Evolutionary conservation across 2,329 filamentous ascomycete species (phyloP).

Genomic region (Botrytis tulipae): DNA sequence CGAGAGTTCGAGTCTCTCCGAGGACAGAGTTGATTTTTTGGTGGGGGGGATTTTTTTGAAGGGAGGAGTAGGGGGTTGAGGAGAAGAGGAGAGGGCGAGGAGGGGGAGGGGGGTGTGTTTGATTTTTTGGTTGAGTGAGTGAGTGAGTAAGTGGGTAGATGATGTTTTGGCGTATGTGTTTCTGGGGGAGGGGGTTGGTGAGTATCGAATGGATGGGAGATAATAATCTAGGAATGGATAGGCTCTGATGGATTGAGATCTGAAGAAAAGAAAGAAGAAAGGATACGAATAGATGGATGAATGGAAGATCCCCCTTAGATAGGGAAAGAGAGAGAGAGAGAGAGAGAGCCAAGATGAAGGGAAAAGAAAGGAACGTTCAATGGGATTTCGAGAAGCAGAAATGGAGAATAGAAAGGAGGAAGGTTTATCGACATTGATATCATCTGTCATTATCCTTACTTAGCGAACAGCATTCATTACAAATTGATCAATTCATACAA

Average conservation of each 20-base stretch:
- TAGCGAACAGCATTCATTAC: background rate
- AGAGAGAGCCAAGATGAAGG: background rate
- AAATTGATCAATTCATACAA: no score
- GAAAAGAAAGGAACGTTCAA: background rate
- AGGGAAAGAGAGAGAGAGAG: background rate
- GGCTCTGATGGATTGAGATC: background rate
- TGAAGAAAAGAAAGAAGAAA: no score
- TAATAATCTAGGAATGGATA: background rate
- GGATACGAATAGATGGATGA: background rate
- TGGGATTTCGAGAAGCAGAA: background rate
- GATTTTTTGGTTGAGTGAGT: background rate
- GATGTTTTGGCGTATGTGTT: background rate
- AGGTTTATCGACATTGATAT: background rate
- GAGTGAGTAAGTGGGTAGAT: background rate
- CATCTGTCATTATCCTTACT: background rate
- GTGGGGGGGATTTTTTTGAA: no score
- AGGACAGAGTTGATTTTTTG: conserved; percentile 37
- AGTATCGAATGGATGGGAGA: background rate
- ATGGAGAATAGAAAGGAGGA: background rate
- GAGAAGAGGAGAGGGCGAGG: accelerated
- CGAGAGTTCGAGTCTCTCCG: conserved; percentile 49
- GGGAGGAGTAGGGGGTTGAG: background rate
- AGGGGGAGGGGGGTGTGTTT: no score
- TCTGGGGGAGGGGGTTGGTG: accelerated
- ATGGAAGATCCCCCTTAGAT: background rate